Percentiles rank a stretch among this genome's conserved stretches.
Conservation (phyloP, 73 alveolate genomes). For the Loxodes magnus region DNA sequence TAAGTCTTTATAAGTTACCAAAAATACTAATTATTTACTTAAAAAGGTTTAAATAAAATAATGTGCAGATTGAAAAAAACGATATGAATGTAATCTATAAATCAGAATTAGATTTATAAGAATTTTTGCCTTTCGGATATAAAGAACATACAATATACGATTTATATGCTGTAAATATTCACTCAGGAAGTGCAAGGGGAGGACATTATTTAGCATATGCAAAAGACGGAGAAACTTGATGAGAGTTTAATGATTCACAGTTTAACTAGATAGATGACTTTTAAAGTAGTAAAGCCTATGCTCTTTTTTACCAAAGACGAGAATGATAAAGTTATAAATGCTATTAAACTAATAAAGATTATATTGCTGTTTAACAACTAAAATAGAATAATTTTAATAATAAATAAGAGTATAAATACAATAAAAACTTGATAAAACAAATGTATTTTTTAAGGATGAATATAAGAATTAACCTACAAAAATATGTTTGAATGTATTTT, state of each 20-base stretch:
- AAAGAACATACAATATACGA: constrained; percentile 42
- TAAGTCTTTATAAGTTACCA: constrained; percentile 77
- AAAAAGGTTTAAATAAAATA: constrained; percentile 61
- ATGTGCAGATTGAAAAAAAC: constrained; percentile 39
- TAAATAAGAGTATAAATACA: too few species aligned
- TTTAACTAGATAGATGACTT: background rate
- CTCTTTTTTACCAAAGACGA: constrained; percentile 2
- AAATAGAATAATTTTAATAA: too few species aligned
- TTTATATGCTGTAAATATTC: constrained; percentile 89
- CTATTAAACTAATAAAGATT: too few species aligned
- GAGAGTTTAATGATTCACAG: constrained; percentile 2
- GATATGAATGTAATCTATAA: constrained; percentile 41
- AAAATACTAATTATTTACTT: constrained; percentile 56
- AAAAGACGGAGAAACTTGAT: constrained; percentile 44
- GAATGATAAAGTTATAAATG: background rate
- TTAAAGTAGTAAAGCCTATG: background rate
- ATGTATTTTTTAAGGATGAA: too few species aligned
- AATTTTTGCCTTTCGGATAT: constrained; percentile 42
- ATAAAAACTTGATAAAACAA: too few species aligned
- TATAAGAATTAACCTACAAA: too few species aligned
- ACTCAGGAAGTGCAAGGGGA: constrained; percentile 81
- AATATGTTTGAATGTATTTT: too few species aligned
- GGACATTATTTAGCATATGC: constrained; percentile 99
- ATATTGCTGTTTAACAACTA: too few species aligned
- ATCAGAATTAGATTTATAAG: constrained; percentile 43